phyloP scores from a whole-genome alignment of 2,329 filamentous ascomycete genomes.

The Furcasterigmium sp. region DNA sequence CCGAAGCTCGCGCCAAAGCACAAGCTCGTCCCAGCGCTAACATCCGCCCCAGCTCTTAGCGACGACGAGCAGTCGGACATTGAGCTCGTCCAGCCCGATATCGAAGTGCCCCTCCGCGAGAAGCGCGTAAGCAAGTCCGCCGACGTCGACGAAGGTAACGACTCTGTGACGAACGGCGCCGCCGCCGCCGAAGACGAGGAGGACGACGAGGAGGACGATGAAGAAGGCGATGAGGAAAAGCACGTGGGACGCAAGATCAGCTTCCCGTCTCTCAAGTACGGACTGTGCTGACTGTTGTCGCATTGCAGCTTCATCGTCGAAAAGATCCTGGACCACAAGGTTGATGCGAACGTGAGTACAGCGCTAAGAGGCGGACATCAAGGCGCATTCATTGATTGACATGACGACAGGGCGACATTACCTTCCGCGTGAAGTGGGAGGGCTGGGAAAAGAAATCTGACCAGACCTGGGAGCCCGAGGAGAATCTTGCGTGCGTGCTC shows the following conservation, averaged over 20 bases:
- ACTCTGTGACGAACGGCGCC: slow-evolving; percentile 11
- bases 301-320: slow-evolving; percentile 65
- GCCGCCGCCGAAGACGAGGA: slow-evolving; percentile 17
- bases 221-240: slow-evolving; percentile 28
- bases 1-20: neutral
- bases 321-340: slow-evolving; percentile 62
- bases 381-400: slow-evolving; percentile 3
- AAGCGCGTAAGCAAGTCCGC: slow-evolving; percentile 15
- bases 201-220: slow-evolving; percentile 24
- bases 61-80: slow-evolving; percentile 27
- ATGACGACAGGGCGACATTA: slow-evolving; percentile 37
- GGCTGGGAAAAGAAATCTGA: slow-evolving; percentile 68
- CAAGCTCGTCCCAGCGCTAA: slow-evolving; percentile 3
- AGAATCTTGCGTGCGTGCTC: slow-evolving; percentile 55
- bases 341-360: slow-evolving; percentile 46
- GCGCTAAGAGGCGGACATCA: neutral
- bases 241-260: too few relatives aligned
- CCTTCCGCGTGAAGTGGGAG: slow-evolving; percentile 76
- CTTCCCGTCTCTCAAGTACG: too few relatives aligned
- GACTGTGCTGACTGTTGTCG: slow-evolving; percentile 1
- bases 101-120: slow-evolving; percentile 14
- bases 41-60: slow-evolving; percentile 24
- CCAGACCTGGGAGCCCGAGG: slow-evolving; percentile 73
- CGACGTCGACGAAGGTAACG: slow-evolving; percentile 5
- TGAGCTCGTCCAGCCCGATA: neutral